Evolutionary conservation across 495 filamentous ascomycete species (phyloP), one percentile per base, ranked within the genome.

Genomic region (Trichocladium uniseriatum): DNA sequence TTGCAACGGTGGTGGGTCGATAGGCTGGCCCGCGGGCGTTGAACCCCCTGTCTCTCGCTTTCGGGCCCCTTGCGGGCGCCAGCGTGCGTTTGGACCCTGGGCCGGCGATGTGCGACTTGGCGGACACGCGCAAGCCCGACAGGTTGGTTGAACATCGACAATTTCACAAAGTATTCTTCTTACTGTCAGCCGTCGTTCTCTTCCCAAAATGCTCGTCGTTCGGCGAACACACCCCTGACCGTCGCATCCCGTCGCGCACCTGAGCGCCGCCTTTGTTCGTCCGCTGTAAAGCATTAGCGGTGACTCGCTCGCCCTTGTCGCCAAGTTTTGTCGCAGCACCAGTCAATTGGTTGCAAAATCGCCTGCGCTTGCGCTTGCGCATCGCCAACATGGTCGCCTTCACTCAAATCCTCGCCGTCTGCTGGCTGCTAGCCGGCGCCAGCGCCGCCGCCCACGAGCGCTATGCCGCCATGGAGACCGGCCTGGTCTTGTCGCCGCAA

Each of bases 401-500:
- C 34, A 18, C 16, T 4, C 34, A 38, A 8, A 16, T 10, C 1
- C 44, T 43, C 15, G 39, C 39, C 29, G 38, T 13, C 28, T 39
- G 47, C 47, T 43, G 38, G 47, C 47, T 49, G 21, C 29, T 35
- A 21, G 44, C 43, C 24, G 22, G 38, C 22, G 44, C 37, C 16
- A 38, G 22, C 5, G 50, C 43, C 21, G 45, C 32, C 24, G 35
- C 34, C 29, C 34, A 48, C 31, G 45, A 47, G 22, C 42, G 43
- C 11, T 56, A 53, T 18, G 53, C 28, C 5, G 53, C 56, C 2
- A 27, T 59, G 13, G 56, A 59, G 40, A 59, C 56, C 3, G 53
- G 49, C 38, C 40, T 21, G 2, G 14, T 48, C 14, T 16, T 59
- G 24, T 56, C 53, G 22, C 53, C 56, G 8, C 56, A 49, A 15